A percentile compares a stretch with the other conserved stretches of the same genome.
These are phyloP conservation scores for Anthostomella pinea DNA, from an alignment of 2,329 filamentous ascomycete genomes.

Conservation along the genomic window DNA sequence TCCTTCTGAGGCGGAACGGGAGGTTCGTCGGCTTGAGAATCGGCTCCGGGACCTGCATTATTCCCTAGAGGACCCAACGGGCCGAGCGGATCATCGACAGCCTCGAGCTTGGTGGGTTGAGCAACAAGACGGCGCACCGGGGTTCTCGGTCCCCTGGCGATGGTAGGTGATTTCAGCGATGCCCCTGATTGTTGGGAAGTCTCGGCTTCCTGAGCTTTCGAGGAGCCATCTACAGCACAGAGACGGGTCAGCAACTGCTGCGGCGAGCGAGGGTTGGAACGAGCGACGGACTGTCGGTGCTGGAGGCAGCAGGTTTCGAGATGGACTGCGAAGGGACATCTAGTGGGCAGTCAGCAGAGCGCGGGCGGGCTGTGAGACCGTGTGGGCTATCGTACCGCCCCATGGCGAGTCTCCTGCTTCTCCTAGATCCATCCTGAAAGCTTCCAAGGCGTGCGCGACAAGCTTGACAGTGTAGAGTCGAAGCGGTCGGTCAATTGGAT, in stretches of 20 bases:
- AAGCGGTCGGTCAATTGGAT: constrained; percentile 9
- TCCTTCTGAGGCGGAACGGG: constrained; percentile 70
- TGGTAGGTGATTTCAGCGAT: constrained; percentile 27
- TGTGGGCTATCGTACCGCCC: constrained; percentile 36
- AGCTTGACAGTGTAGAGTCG: constrained; percentile 3
- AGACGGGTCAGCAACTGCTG: constrained; percentile 11
- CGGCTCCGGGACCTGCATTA: constrained; percentile 34
- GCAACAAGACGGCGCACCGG: constrained; percentile 61
- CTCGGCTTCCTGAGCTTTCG: constrained; percentile 26
- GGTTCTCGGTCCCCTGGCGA: constrained; percentile 26
- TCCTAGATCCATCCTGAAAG: constrained; percentile 40
- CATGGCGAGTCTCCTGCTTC: constrained; percentile 43
- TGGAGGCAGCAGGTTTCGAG: constrained; percentile 29
- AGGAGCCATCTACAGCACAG: constrained; percentile 15
- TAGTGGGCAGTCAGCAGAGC: constrained; percentile 21
- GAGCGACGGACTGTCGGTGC: constrained; percentile 22
- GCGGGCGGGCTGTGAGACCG: constrained; percentile 4
- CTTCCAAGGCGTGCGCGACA: constrained; percentile 8
- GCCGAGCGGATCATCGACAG: constrained; percentile 73
- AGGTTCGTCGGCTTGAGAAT: constrained; percentile 46
- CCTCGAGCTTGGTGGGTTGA: constrained; percentile 75
- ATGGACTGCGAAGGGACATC: constrained; percentile 40
- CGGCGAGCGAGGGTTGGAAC: not conserved
- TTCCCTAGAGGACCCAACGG: constrained; percentile 68
- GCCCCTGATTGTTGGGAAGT: constrained; percentile 30